phyloP scores from a whole-genome alignment of 345 rosid genomes.

The Diplotaxis tenuifolia region DNA sequence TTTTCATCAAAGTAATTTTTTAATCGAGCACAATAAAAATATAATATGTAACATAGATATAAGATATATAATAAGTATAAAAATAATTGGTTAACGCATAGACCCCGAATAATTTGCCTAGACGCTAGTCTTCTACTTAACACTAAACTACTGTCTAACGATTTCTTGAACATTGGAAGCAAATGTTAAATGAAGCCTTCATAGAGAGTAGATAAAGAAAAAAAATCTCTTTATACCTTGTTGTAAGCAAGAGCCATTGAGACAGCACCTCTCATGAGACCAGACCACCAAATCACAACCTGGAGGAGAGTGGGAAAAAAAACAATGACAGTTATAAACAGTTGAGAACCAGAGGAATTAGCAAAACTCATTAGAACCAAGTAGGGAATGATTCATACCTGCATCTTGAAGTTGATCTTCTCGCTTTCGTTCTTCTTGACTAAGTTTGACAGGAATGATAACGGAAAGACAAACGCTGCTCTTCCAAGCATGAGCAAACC shows the following conservation, averaged over 20 bases:
- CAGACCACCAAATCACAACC: conserved; percentile 99
- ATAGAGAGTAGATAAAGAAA: background rate
- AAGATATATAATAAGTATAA: too few relatives aligned
- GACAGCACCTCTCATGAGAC: conserved; percentile 99
- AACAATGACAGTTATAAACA: background rate
- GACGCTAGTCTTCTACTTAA: background rate
- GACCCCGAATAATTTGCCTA: too few relatives aligned
- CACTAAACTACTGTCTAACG: background rate
- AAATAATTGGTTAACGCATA: too few relatives aligned
- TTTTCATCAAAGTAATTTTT: too few relatives aligned
- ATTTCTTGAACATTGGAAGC: background rate
- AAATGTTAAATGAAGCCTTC: conserved; percentile 4
- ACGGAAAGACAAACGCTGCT: conserved; percentile 95
- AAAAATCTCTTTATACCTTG: conserved; percentile 45
- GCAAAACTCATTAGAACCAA: conserved; percentile 1
- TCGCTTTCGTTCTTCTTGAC: conserved; percentile 64
- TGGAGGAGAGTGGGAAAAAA: conserved; percentile 20
- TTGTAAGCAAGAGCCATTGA: conserved; percentile 99
- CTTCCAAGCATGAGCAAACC: conserved; percentile 80
- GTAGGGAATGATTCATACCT: conserved; percentile 44
- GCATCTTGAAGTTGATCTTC: conserved; percentile 70
- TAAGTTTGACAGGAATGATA: conserved; percentile 84
- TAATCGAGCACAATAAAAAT: too few relatives aligned
- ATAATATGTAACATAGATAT: too few relatives aligned
- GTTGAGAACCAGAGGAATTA: background rate